phyloP scores from a whole-genome alignment of 257 asterid genomes.

The Solanum infundibuliforme region DNA sequence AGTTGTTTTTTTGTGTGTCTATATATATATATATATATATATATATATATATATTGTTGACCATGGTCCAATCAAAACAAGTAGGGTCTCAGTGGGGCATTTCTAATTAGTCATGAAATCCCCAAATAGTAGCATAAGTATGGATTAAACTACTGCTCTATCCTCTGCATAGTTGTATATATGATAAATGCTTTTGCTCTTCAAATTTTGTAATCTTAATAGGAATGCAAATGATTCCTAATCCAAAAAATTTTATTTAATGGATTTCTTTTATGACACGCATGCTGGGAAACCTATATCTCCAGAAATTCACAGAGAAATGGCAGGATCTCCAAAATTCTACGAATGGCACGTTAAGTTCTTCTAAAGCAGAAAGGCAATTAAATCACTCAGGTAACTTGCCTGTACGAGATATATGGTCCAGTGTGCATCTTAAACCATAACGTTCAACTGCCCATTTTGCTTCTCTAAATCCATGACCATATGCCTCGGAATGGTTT shows the following conservation, averaged over 20 bases:
- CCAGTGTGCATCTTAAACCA: background rate
- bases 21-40: too few relatives aligned
- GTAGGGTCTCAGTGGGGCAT: background rate
- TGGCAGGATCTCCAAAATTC: background rate
- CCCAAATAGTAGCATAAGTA: background rate
- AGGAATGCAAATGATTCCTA: background rate
- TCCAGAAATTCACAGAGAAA: background rate
- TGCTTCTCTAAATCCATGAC: conserved; percentile 3
- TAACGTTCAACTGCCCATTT: conserved; percentile 5
- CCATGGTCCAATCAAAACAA: background rate
- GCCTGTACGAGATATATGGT: background rate
- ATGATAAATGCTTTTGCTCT: background rate
- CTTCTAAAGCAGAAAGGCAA: background rate
- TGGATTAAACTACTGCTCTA: background rate
- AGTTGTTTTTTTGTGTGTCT: background rate
- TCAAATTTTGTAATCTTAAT: background rate
- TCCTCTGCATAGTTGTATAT: background rate
- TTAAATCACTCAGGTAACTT: background rate
- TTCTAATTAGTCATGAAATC: background rate
- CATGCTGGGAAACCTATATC: background rate
- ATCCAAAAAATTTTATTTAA: background rate
- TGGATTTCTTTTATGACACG: background rate
- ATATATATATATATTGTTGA: background rate
- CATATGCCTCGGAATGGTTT: background rate
- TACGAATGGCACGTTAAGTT: background rate